Percentiles rank a stretch among this genome's conserved stretches.
phyloP scores from a whole-genome alignment of 768 basidiomycete genomes.

The Amanita pallidorosea region DNA sequence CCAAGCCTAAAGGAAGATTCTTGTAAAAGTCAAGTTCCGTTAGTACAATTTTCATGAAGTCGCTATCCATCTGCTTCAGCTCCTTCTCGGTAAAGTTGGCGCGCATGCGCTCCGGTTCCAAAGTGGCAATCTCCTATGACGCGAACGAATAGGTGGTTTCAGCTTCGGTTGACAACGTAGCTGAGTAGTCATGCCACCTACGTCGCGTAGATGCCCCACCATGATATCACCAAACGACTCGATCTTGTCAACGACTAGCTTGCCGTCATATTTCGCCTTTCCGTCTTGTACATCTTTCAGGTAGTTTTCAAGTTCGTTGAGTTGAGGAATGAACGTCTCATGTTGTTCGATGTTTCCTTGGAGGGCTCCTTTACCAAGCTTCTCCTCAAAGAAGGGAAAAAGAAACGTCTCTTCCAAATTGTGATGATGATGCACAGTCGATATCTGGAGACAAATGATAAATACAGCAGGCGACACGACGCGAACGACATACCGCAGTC shows the following conservation, averaged over 20 bases:
- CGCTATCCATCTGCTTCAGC: constrained; percentile 12
- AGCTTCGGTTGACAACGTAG: neutral
- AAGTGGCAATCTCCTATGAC: constrained; percentile 16
- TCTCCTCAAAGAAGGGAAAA: constrained; percentile 17
- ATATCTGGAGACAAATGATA: constrained; percentile 7
- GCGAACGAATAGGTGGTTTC: neutral
- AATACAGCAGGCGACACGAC: neutral
- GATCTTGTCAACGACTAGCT: constrained; percentile 13
- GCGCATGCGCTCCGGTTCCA: constrained; percentile 15
- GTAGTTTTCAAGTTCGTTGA: constrained; percentile 14
- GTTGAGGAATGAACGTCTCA: constrained; percentile 14
- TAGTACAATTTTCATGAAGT: constrained; percentile 12
- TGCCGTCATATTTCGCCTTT: constrained; percentile 39
- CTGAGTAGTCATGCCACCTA: constrained; percentile 5
- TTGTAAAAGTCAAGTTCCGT: constrained; percentile 13
- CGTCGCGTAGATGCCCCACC: constrained; percentile 16
- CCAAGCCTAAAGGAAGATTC: constrained; percentile 13
- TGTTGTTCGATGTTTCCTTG: constrained; percentile 17
- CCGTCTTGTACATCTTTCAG: constrained; percentile 50
- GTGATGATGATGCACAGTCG: constrained; percentile 20
- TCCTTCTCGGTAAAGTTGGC: constrained; percentile 16
- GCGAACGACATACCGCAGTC: constrained; percentile 11
- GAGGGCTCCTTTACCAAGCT: constrained; percentile 15
- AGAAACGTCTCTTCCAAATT: constrained; percentile 16
- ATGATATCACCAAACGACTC: constrained; percentile 17